Evolutionary conservation across 805 yeast genomes (phyloP).

Genomic region (Candida bentonensis): DNA sequence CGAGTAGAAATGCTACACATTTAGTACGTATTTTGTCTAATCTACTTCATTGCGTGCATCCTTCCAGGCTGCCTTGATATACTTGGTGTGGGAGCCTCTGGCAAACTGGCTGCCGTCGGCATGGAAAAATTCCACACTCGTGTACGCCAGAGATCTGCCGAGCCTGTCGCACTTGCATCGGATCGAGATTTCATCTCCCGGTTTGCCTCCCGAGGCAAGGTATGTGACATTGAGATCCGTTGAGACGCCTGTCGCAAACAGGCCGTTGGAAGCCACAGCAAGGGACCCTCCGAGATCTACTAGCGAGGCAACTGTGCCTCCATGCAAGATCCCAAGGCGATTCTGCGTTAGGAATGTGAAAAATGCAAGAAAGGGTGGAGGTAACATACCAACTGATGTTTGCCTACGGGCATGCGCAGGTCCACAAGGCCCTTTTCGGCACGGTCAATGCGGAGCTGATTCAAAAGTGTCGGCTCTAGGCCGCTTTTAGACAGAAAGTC

Average conservation of each 20-base stretch:
- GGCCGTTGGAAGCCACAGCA: constrained; percentile 28
- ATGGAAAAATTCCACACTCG: constrained; percentile 23
- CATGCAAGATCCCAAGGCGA: constrained; percentile 27
- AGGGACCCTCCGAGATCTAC: constrained; percentile 32
- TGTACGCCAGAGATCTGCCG: constrained; percentile 29
- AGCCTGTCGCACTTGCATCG: constrained; percentile 21
- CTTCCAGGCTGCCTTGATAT: constrained; percentile 22
- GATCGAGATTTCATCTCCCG: constrained; percentile 13
- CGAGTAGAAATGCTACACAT: too few relatives aligned
- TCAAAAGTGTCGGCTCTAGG: not conserved
- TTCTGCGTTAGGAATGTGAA: constrained; percentile 14
- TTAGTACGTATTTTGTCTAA: not conserved
- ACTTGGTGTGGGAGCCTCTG: constrained; percentile 30
- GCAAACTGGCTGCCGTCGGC: constrained; percentile 20
- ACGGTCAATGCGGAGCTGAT: not conserved
- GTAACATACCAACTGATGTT: not conserved
- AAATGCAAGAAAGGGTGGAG: too few relatives aligned
- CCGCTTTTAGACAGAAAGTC: not conserved
- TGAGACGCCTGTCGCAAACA: constrained; percentile 29
- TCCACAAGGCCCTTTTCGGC: not conserved
- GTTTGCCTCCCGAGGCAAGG: constrained; percentile 24
- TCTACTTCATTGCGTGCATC: constrained; percentile 14
- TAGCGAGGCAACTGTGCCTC: constrained; percentile 27
- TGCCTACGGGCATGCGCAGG: not conserved
- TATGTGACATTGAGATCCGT: constrained; percentile 28